These are phyloP conservation scores for Austroboletus niveus DNA, from an alignment of 1,284 basidiomycete genomes.

Conservation along the genomic window DNA sequence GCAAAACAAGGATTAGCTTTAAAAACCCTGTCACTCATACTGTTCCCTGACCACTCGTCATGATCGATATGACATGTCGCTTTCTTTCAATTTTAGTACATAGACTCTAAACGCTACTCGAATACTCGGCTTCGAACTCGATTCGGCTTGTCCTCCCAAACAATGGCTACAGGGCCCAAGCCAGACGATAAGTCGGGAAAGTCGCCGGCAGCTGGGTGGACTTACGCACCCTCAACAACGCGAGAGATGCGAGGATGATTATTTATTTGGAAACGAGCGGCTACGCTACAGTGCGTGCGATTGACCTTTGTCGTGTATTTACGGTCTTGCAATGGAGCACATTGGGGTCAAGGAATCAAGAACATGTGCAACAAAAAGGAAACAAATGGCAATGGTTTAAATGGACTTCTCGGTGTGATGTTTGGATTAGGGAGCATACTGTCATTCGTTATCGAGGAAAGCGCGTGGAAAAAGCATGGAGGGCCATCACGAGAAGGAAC, in stretches of 20 bases:
- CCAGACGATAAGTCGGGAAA: too few relatives aligned
- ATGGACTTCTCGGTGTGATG: background rate
- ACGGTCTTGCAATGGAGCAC: background rate
- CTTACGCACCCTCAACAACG: too few relatives aligned
- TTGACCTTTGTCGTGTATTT: constrained; percentile 13
- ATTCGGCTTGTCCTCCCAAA: too few relatives aligned
- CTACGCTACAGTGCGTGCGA: constrained; percentile 1
- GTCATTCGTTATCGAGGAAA: constrained; percentile 6
- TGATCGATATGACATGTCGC: too few relatives aligned
- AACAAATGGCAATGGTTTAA: background rate
- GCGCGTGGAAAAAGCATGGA: background rate
- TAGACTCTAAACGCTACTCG: too few relatives aligned
- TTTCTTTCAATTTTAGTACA: too few relatives aligned
- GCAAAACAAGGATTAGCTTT: too few relatives aligned
- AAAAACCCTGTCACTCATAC: too few relatives aligned
- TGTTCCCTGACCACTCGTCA: too few relatives aligned
- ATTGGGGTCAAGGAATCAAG: background rate
- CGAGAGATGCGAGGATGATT: background rate
- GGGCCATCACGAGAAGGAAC: constrained; percentile 4
- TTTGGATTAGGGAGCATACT: constrained; percentile 3
- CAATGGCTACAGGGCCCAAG: too few relatives aligned
- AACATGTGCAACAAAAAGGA: constrained; percentile 1
- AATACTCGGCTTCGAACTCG: too few relatives aligned
- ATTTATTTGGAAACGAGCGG: constrained; percentile 4
- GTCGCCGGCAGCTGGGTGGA: too few relatives aligned